A percentile compares a stretch with the other conserved stretches of the same genome.
Evolutionary conservation across 352 stramenopile genomes (phyloP).

Genomic region (Pythium rhizo-oryzae): DNA sequence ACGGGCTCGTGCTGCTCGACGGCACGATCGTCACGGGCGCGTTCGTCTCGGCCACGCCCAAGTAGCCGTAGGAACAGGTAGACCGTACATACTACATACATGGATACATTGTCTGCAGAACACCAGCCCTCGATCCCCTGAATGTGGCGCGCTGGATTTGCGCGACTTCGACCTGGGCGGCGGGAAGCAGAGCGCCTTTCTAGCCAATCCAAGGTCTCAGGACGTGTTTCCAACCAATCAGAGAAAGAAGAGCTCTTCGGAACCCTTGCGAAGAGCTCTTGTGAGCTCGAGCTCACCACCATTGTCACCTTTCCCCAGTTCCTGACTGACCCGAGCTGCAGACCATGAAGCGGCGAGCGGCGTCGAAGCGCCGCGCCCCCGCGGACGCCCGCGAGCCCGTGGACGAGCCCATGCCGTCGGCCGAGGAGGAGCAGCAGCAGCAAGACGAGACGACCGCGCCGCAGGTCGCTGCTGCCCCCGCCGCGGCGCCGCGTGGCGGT

Average conservation of each 20-base stretch:
- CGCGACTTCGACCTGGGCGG: constrained; percentile 15
- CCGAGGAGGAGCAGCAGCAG: background rate
- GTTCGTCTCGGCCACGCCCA: constrained; percentile 45
- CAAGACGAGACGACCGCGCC: background rate
- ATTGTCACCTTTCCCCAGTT: background rate
- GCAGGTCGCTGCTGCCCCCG: too few relatives aligned
- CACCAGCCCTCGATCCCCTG: too few relatives aligned
- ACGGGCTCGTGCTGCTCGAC: constrained; percentile 69
- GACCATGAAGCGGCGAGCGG: constrained; percentile 21
- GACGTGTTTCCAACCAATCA: constrained; percentile 22
- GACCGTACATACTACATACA: too few relatives aligned
- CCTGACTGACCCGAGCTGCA: background rate
- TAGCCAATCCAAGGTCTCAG: constrained; percentile 15
- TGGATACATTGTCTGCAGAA: background rate
- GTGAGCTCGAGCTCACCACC: background rate
- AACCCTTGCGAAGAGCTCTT: constrained; percentile 1
- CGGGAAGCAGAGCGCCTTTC: constrained; percentile 16
- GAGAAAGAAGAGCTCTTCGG: background rate
- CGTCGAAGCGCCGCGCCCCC: background rate
- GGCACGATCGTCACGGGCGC: constrained; percentile 58
- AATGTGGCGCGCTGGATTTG: constrained; percentile 2
- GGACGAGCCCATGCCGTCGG: constrained; percentile 7
- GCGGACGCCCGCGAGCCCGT: constrained; percentile 6
- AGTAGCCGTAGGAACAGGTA: constrained; percentile 21
- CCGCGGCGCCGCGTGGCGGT: constrained; percentile 24